A percentile compares a stretch with the other conserved stretches of the same genome.
phyloP scores from a whole-genome alignment of 139 green algal species.

The Eudorina sp. region DNA sequence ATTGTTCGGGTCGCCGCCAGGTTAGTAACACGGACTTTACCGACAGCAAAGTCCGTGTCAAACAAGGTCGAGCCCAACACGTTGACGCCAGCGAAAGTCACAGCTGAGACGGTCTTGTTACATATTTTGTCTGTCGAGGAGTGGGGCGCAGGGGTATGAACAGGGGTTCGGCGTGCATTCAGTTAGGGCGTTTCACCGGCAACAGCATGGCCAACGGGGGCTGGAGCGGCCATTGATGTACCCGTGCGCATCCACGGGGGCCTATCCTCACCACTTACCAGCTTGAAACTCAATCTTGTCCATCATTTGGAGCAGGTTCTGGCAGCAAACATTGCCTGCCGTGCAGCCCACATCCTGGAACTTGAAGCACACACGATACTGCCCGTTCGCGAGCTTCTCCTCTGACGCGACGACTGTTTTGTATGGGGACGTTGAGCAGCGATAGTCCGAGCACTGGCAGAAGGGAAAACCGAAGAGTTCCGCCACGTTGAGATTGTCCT shows the following conservation, averaged over 20 bases:
- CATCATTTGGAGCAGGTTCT: background rate
- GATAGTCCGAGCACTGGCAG: conserved; percentile 30
- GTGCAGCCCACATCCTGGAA: conserved; percentile 32
- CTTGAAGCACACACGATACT: conserved; percentile 20
- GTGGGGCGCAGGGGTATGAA: too few relatives aligned
- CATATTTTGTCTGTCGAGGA: conserved; percentile 28
- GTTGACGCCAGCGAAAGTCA: background rate
- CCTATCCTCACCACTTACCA: background rate
- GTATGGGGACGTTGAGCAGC: conserved; percentile 20
- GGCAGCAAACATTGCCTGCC: conserved; percentile 5
- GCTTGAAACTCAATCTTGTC: conserved; percentile 33
- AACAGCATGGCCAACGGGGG: background rate
- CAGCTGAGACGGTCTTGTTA: background rate
- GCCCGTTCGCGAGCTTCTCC: background rate
- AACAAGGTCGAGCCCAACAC: background rate
- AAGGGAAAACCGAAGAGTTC: conserved; percentile 41
- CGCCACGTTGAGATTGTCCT: background rate
- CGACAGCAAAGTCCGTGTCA: conserved; percentile 2
- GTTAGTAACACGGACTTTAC: conserved; percentile 33
- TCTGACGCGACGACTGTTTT: background rate
- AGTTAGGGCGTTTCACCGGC: background rate
- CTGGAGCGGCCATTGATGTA: too few relatives aligned
- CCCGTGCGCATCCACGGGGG: background rate
- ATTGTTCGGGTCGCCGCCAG: background rate
- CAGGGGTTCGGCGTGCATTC: too few relatives aligned